Base-by-base conservation (phyloP, 2,329 filamentous ascomycete species). In the Calonectria multiphialidica region DNA sequence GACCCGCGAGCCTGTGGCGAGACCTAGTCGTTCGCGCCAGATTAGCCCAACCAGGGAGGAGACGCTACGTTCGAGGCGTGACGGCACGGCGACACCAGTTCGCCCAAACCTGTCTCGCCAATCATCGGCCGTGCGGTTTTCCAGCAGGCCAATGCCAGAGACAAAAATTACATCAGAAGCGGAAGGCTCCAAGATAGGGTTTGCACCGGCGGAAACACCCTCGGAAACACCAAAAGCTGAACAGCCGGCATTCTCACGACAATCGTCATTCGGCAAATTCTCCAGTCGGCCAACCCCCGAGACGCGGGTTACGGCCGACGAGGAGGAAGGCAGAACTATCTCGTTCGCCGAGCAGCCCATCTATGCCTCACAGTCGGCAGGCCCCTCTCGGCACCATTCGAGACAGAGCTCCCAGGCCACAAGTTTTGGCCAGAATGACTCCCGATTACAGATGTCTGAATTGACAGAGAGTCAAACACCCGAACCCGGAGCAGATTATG, bases 81-180 rank as follows among this genome's bases (percentile, higher is more conserved):
- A 80, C 33, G 78, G 76, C 13, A 70, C 73, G 1, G 47, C 74
- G 28, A 81, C 82, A 47, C 74, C 79, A 55, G 78, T 74, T 63
- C 86, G 87, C 35, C 90, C 90, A 8, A 82, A 83, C 16, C 82
- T 89, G 10, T 89, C 89, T 2, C 84, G 88, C 6, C 87, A 90
- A 66, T 86, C 88, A 25, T 91, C 86, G 1, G 79, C 88, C 2
- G 84, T 89, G 53, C 90, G 90, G 44, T 96, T 96, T 81, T 93
- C 92, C 0, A 95, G 93, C 63, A 91, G 90, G 7, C 91, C 94
- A 0, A 91, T 94, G 1, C 94, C 94, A 0, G 90, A 93, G 75
- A 92, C 94, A 2, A 90, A 88, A 72, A 88, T 95, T 25, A 90
- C 90, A 3, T 86, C 87, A 1, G 90, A 93, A 72, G 93, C 93